phyloP scores from a whole-genome alignment of 2,329 filamentous ascomycete species.

The Periconia sp. region DNA sequence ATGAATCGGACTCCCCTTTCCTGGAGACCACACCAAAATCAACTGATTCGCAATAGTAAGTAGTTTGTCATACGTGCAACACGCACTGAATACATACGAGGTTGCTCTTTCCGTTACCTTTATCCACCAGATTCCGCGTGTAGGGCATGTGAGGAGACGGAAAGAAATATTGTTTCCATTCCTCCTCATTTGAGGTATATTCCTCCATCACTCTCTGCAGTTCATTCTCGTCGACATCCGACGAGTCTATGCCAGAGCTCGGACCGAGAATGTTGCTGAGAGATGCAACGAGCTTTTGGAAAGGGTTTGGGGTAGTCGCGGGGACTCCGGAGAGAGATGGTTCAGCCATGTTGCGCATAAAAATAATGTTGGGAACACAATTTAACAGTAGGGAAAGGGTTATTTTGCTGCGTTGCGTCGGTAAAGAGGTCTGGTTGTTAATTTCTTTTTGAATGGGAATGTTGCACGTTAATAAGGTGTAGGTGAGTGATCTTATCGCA shows the following conservation, averaged over 20 bases:
- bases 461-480: not conserved
- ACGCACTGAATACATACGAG: constrained; percentile 54
- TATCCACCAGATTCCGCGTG: constrained; percentile 86
- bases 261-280: constrained; percentile 76
- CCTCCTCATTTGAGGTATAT: constrained; percentile 68
- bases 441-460: too few relatives aligned
- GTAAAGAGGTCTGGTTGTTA: too few relatives aligned
- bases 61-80: constrained; percentile 5
- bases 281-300: constrained; percentile 71
- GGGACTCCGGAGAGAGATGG: not conserved
- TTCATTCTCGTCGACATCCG: constrained; percentile 74
- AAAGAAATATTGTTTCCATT: constrained; percentile 77
- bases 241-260: constrained; percentile 78
- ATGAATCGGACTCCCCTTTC: constrained; percentile 81
- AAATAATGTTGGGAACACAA: not conserved
- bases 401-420: not conserved
- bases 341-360: not conserved
- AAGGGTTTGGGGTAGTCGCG: constrained; percentile 37
- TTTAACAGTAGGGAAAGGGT: not conserved
- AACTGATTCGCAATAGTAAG: constrained; percentile 57
- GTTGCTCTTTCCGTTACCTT: constrained; percentile 81
- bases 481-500: not conserved
- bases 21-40: constrained; percentile 85
- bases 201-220: constrained; percentile 72
- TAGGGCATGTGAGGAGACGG: constrained; percentile 71